Evolutionary conservation across 805 yeast species (phyloP), one percentile per base, ranked within the genome.

Genomic region (Kluyveromyces siamensis): DNA sequence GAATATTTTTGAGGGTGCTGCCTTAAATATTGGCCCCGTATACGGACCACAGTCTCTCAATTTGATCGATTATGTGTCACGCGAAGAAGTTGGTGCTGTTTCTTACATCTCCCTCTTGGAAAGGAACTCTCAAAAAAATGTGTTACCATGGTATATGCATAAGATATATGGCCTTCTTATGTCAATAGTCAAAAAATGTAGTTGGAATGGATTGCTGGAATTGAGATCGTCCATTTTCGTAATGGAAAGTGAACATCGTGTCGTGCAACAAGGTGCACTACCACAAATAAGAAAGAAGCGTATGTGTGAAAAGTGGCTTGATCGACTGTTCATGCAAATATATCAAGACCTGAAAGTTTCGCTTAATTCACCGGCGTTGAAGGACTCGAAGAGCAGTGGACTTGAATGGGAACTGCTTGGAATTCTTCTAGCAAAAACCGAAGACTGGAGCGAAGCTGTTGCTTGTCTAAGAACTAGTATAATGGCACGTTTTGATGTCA

Each of bases 191-290:
- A 75, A 82, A 17, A 67, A 73, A 21, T 70, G 82, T 39, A 96
- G 96, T 4, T 91, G 99, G 99, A 87, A 87, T 55, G 77, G 75
- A 36, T 65, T 88, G 36, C 72, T 90, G 54, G 70, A 72, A 49
- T 59, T 82, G 37, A 78, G 96, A 50, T 79, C 89, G 1, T 69
- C 73, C 17, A 81, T 85, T 0, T 91, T 91, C 66, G 79, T 87
- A 9, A 91, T 91, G 89, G 87, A 81, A 58, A 80, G 76, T 39
- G 91, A 85, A 59, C 80, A 80, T 55, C 19, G 18, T 18, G 42
- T 40, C 1, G 25, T 37, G 27, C 47, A 50, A 9, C 52, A 50
- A 10, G 50, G 36, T 25, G 44, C 59, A 10, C 61, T 59, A n/a
- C 46, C 52, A 14, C 53, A 55, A 6, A 41, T 62, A 11, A 53